A percentile compares a stretch with the other conserved stretches of the same genome.
Conservation (phyloP, 208 protist species). For the Trypanosoma grayi region DNA sequence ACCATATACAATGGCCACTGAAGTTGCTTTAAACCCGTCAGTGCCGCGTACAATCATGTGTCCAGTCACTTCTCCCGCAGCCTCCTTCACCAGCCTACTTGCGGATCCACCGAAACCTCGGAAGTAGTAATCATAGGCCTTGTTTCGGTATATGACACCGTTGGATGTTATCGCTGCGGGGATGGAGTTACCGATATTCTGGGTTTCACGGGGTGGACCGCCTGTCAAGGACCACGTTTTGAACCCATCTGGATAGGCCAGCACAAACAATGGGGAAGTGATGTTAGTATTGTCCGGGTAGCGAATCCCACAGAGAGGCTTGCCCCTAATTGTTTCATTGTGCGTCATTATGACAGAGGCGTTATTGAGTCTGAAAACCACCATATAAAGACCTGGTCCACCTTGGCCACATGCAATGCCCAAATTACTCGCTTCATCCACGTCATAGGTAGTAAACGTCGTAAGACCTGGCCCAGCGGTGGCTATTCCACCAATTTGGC, state of each 20-base stretch:
- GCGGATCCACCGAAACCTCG: not conserved
- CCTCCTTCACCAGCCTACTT: not conserved
- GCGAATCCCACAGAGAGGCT: constrained; percentile 9
- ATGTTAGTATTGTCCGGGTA: constrained; percentile 2
- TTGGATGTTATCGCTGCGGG: constrained; percentile 8
- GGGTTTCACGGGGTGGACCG: not conserved
- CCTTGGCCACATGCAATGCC: constrained; percentile 11
- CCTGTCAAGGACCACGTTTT: constrained; percentile 9
- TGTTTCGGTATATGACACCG: constrained; percentile 10
- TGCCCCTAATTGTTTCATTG: not conserved
- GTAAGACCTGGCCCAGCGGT: not conserved
- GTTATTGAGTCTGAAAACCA: constrained; percentile 3
- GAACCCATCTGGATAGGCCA: constrained; percentile 9
- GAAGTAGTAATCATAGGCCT: constrained; percentile 12
- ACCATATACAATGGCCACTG: constrained; percentile 15
- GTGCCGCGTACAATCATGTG: constrained; percentile 1
- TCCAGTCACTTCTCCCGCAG: not conserved
- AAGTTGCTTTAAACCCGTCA: not conserved
- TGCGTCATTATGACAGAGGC: not conserved
- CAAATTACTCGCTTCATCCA: constrained; percentile 9
- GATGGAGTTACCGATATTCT: not conserved
- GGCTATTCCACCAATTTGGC: not conserved
- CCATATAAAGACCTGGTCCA: constrained; percentile 10
- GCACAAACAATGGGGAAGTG: not conserved
- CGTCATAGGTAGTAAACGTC: constrained; percentile 5